phyloP scores from a whole-genome alignment of 495 filamentous ascomycete species.

The Neurospora sublineolata region DNA sequence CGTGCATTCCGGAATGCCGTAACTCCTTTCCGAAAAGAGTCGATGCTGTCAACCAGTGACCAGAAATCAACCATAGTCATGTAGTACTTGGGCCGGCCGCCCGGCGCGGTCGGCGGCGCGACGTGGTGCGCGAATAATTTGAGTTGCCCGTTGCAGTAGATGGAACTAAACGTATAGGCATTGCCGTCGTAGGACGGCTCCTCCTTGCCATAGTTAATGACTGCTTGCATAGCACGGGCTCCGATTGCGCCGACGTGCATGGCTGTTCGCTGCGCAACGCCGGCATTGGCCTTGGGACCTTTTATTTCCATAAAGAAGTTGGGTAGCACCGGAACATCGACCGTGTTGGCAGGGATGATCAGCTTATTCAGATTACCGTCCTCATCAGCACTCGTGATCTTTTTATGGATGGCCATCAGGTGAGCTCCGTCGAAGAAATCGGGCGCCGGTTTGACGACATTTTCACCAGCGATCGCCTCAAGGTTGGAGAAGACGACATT shows the following conservation, averaged over 20 bases:
- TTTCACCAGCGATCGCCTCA: conserved; percentile 1
- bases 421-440: conserved; percentile 26
- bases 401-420: not conserved
- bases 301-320: conserved; percentile 35
- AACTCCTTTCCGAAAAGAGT: not conserved
- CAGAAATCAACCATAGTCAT: conserved; percentile 18
- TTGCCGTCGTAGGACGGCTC: conserved; percentile 31
- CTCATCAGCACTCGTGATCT: conserved; percentile 2
- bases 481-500: conserved; percentile 7
- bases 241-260: conserved; percentile 34
- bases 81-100: conserved; percentile 24
- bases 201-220: conserved; percentile 16
- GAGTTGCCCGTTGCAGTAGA: conserved; percentile 23
- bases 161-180: conserved; percentile 22
- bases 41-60: not conserved
- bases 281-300: conserved; percentile 18
- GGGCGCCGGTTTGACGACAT: conserved; percentile 16
- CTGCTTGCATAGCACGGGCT: conserved; percentile 32
- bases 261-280: conserved; percentile 28
- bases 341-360: conserved; percentile 28
- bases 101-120: conserved; percentile 14
- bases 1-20: conserved; percentile 12
- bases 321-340: conserved; percentile 21
- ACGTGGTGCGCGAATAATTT: conserved; percentile 29
- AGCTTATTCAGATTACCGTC: conserved; percentile 5